Conservation (phyloP, 768 basidiomycete species). For the Austroboletus eburneus region DNA sequence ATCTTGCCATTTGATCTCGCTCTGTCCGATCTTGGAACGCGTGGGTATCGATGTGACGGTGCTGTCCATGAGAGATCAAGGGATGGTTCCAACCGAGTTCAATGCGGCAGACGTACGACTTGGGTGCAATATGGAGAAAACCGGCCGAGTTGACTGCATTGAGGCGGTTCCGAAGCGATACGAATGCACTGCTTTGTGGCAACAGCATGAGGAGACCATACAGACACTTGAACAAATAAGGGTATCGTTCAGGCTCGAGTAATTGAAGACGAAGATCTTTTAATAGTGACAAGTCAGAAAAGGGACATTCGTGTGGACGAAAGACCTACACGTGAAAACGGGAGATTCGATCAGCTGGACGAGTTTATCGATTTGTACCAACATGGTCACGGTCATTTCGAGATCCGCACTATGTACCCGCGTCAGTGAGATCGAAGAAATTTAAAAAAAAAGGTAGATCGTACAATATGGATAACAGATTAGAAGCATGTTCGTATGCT, state of each 20-base stretch:
- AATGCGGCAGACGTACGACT: conserved; percentile 52
- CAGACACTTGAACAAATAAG: conserved; percentile 94
- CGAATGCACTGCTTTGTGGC: conserved; percentile 95
- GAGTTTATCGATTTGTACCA: conserved; percentile 96
- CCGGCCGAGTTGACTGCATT: conserved; percentile 95
- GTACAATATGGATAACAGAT: conserved; percentile 92
- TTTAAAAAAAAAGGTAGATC: conserved; percentile 17
- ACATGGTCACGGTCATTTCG: conserved; percentile 90
- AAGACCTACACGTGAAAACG: conserved; percentile 83
- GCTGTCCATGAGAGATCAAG: conserved; percentile 24
- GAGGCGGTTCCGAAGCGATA: conserved; percentile 88
- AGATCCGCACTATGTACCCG: conserved; percentile 85
- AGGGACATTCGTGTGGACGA: neutral
- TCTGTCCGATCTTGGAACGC: conserved; percentile 75
- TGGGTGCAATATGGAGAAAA: conserved; percentile 86
- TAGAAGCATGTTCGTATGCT: conserved; percentile 98
- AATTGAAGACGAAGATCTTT: conserved; percentile 86
- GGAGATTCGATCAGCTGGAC: conserved; percentile 98
- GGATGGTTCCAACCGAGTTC: too few relatives aligned
- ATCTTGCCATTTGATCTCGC: conserved; percentile 98
- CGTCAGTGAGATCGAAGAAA: neutral
- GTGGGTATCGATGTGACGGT: conserved; percentile 37
- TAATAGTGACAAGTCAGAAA: conserved; percentile 1
- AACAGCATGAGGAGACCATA: conserved; percentile 96
- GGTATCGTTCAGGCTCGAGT: conserved; percentile 94